phyloP scores from a whole-genome alignment of 1,284 basidiomycete species.

The Xerocomus nothofagi region DNA sequence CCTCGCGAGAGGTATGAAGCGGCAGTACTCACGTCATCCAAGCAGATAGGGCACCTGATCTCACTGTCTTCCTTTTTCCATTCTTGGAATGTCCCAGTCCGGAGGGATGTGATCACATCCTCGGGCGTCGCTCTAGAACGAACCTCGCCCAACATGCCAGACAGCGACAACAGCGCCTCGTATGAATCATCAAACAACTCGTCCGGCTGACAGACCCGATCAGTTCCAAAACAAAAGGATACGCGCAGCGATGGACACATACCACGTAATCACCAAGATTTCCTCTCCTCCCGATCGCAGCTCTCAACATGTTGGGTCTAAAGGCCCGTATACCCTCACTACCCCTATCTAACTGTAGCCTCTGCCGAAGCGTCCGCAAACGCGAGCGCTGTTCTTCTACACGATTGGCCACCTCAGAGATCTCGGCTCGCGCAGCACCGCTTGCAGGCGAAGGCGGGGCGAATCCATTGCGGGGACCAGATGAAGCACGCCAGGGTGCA shows the following conservation, averaged over 20 bases:
- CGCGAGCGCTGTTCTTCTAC: conserved; percentile 30
- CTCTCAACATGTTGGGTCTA: conserved; percentile 29
- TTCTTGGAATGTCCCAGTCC: conserved; percentile 61
- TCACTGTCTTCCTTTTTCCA: conserved; percentile 66
- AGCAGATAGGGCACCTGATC: conserved; percentile 71
- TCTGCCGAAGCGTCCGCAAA: conserved; percentile 29
- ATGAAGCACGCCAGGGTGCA: conserved; percentile 25
- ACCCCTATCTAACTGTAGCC: conserved; percentile 26
- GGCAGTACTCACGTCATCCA: conserved; percentile 66
- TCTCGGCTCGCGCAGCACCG: conserved; percentile 10
- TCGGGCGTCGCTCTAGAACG: conserved; percentile 61
- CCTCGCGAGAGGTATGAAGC: not conserved
- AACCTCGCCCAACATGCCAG: conserved; percentile 60
- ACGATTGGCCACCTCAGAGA: conserved; percentile 15
- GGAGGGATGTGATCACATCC: conserved; percentile 55
- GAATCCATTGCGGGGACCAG: conserved; percentile 21
- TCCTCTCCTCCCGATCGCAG: conserved; percentile 30
- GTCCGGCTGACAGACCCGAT: conserved; percentile 49
- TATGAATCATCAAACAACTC: conserved; percentile 73
- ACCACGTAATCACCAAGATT: conserved; percentile 64
- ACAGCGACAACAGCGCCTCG: conserved; percentile 60
- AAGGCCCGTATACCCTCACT: conserved; percentile 21
- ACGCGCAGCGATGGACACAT: conserved; percentile 12
- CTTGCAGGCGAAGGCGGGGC: not conserved
- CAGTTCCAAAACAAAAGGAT: not conserved